A percentile compares a stretch with the other conserved stretches of the same genome.
These are phyloP conservation scores for Flaveria floridana DNA, from an alignment of 140 eudicot species.

Conservation along the genomic window DNA sequence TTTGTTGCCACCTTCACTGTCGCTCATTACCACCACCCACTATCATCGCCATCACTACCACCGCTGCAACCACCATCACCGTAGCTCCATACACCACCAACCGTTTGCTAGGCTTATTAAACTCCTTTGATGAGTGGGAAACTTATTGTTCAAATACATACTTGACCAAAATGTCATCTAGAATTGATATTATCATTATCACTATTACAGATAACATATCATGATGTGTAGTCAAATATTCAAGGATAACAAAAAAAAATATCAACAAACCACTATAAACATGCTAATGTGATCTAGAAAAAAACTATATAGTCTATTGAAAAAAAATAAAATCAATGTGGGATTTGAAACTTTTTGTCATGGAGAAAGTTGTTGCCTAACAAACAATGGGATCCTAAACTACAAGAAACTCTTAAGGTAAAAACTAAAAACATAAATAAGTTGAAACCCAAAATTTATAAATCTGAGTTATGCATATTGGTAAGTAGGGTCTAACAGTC, in stretches of 20 bases:
- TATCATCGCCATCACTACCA: no score
- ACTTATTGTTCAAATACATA: not conserved
- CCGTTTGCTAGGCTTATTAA: no score
- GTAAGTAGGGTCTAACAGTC: slow-evolving; percentile 69
- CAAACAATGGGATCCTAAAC: not conserved
- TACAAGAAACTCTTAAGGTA: not conserved
- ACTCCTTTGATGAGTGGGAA: no score
- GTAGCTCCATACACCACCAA: no score
- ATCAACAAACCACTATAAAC: not conserved
- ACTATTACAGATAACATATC: not conserved
- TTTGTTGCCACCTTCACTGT: no score
- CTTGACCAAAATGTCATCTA: not conserved
- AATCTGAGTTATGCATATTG: slow-evolving; percentile 41
- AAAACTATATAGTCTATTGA: not conserved
- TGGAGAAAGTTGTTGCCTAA: not conserved
- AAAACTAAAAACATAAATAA: not conserved
- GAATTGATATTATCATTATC: not conserved
- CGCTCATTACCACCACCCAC: no score
- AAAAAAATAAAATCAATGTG: not conserved
- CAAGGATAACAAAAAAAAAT: not conserved
- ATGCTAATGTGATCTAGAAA: not conserved
- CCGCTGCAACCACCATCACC: no score
- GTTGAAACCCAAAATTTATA: not conserved
- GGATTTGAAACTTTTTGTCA: not conserved
- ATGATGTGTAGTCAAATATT: not conserved